phyloP scores from a whole-genome alignment of 2,329 filamentous ascomycete species.

The Huntiella decipiens region DNA sequence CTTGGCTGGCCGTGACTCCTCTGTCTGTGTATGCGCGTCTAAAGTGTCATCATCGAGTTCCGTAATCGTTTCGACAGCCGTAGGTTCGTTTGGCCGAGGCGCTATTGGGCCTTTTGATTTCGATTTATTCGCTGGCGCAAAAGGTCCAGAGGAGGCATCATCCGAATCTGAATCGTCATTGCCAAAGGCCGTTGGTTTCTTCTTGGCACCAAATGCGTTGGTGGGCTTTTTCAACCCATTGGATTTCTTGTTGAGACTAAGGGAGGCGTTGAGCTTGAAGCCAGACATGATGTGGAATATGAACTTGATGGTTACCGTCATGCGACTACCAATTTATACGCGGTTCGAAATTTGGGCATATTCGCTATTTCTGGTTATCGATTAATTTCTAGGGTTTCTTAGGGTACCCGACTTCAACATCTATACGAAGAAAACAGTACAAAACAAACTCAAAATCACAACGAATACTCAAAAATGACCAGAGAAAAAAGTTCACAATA shows the following conservation, averaged over 20 bases:
- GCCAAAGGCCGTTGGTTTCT: conserved; percentile 24
- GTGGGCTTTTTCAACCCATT: conserved; percentile 26
- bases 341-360: no score
- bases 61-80: conserved; percentile 32
- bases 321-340: no score
- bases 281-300: conserved; percentile 24
- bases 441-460: no score
- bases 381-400: no score
- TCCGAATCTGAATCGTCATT: conserved; percentile 36
- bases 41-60: conserved; percentile 30
- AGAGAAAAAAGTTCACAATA: conserved; percentile 7
- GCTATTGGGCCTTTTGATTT: conserved; percentile 10
- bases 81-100: conserved; percentile 26
- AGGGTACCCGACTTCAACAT: no score
- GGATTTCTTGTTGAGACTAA: conserved; percentile 42
- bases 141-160: conserved; percentile 22
- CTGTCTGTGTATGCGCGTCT: neutral
- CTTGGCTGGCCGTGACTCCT: conserved; percentile 12
- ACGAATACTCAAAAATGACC: neutral
- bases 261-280: conserved; percentile 31
- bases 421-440: no score
- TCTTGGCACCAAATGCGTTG: conserved; percentile 24
- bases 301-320: no score
- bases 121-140: neutral
- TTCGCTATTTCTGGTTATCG: no score